phyloP scores from a whole-genome alignment of 202 grass and related monocot genomes.

The Musa balbisiana region DNA sequence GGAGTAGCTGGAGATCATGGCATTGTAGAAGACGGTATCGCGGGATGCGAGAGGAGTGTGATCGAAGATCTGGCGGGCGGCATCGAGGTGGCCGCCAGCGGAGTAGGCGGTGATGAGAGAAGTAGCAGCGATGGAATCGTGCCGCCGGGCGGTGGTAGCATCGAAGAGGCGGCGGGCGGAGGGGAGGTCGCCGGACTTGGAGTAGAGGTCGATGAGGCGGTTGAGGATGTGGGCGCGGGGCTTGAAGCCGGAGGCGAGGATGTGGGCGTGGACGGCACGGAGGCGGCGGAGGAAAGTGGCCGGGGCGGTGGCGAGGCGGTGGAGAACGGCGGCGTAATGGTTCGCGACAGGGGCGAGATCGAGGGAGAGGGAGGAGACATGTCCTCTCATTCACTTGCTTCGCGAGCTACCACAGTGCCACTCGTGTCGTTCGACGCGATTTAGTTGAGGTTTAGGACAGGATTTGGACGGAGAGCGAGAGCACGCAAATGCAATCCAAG shows the following conservation, averaged over 20 bases:
- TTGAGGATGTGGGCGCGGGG: constrained; percentile 62
- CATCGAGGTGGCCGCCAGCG: constrained; percentile 39
- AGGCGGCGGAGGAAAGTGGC: constrained; percentile 26
- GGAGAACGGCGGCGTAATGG: constrained; percentile 28
- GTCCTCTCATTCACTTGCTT: neutral
- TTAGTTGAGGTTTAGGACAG: no score
- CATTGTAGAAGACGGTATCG: constrained; percentile 83
- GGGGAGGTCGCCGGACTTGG: constrained; percentile 49
- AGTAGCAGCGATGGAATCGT: constrained; percentile 45
- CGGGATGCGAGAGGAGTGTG: constrained; percentile 37
- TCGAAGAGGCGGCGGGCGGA: constrained; percentile 52
- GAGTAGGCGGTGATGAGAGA: constrained; percentile 64
- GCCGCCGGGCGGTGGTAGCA: constrained; percentile 8
- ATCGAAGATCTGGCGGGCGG: constrained; percentile 50
- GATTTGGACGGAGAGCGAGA: no score
- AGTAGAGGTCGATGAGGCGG: constrained; percentile 87
- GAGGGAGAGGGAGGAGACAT: constrained; percentile 6
- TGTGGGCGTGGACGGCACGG: constrained; percentile 58
- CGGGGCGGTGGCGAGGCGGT: constrained; percentile 17
- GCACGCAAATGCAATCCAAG: no score
- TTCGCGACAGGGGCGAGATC: constrained; percentile 6
- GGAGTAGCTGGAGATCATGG: constrained; percentile 66
- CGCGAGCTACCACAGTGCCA: no score
- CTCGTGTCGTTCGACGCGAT: no score
- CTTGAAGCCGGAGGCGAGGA: constrained; percentile 54